Base-by-base conservation (phyloP, 768 basidiomycete genomes). In the Ephemerocybe angulata region DNA sequence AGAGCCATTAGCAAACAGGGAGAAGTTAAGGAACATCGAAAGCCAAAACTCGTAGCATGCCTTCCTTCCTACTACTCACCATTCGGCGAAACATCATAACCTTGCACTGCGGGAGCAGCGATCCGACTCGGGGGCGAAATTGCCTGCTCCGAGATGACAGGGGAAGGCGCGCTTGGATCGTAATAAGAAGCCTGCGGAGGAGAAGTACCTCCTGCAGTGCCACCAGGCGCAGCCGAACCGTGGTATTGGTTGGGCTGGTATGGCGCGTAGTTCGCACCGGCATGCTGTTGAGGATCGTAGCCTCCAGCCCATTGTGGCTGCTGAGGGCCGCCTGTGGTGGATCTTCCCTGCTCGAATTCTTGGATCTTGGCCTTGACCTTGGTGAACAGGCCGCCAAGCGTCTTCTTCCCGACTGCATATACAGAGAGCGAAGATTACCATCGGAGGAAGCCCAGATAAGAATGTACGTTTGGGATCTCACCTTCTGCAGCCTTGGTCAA, bases 341-440 rank as follows among this genome's bases (percentile, higher is more conserved):
- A 50, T 22, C 69, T 68, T 15, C 73, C 72, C 62, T 84, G 82
- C 35, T 92, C 90, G 57, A 83, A 84, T 62, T 92, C 91, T 62
- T 88, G 86, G 55, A 92, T 83, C 78, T 92, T 93, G 4, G 88
- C 84, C 64, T 84, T 91, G 44, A 91, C 88, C 66, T 87, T 92
- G 30, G 82, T 83, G 37, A 92, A 76, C 25, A 93, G 66, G 8
- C 73, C 78, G 44, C 79, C 84, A 67, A 93, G 81, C 0, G 90
- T 92, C 70, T 85, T 88, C 73, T 88, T 91, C 3, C 90, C 89
- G 51, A 79, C 87, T 88, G 55, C 10, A 49, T 22, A 19, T 19
- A 27, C 4, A 19, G 27, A n/a, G 2, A 24, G 43, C 13, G 53
- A 30, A 8, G 35, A 50, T 48, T 42, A 50, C 43, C 7, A 24